Evolutionary conservation across 208 protist genomes (phyloP), one percentile per base, ranked within the genome.

Genomic region (Jaenimonas drosophilae): DNA sequence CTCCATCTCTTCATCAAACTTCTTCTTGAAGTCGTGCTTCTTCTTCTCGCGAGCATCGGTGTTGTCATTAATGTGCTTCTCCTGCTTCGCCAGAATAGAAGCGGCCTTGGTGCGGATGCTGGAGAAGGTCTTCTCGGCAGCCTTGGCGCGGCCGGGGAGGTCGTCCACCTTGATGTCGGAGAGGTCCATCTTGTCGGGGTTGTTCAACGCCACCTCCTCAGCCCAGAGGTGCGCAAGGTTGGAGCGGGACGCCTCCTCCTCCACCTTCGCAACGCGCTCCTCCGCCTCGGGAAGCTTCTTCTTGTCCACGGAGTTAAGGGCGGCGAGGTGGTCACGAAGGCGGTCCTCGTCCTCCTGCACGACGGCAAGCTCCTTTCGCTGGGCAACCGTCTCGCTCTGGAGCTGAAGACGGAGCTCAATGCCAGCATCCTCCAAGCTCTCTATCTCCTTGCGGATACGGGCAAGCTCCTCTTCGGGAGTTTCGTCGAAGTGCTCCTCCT

Each of bases 211-310:
- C 5, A 51, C 59, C 51, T 74, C 66, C 54, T 74, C 44, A 31
- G 45, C 38, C 71, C 74, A 88, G 20, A 78, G 30, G 47, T 69
- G 57, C 49, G 69, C 59, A 52, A 88, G 51, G 16, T 51, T 37
- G 3, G 70, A 84, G 57, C 76, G 60, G 59, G 70, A 57, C 11
- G 72, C 78, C 42, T 78, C 73, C 9, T 78, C 71, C 63, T 90
- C 81, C 7, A 78, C 55, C 45, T 74, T 57, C 17, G 49, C 21
- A 14, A 82, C 43, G 42, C 68, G 52, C 49, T 68, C 57, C 32
- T 48, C 73, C 19, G 82, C 55, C 40, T 64, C 62, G 2, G 61
- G 65, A n/a, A n/a, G n/a, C n/a, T n/a, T n/a, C n/a, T n/a, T n/a
- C n/a, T n/a, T n/a, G n/a, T n/a, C n/a, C n/a, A n/a, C n/a, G n/a